Conservation (phyloP, 768 basidiomycete species). For the Boletus speciosus region DNA sequence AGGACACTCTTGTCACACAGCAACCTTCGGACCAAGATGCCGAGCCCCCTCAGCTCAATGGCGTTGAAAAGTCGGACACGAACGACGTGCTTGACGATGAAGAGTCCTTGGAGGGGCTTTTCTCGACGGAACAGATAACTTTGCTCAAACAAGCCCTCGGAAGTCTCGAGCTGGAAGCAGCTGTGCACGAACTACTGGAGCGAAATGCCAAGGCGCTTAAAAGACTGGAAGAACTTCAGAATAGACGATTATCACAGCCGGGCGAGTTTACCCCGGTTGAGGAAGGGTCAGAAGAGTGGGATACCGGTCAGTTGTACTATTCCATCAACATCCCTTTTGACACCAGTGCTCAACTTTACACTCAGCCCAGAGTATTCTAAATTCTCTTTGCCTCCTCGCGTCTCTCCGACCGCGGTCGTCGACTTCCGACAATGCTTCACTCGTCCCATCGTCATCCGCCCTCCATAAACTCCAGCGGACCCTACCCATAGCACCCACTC, state of each 20-base stretch:
- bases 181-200: conserved; percentile 65
- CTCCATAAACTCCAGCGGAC: conserved; percentile 73
- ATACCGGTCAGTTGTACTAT: conserved; percentile 55
- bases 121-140: conserved; percentile 53
- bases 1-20: conserved; percentile 9
- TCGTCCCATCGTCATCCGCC: conserved; percentile 60
- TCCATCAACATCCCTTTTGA: conserved; percentile 1
- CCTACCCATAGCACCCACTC: conserved; percentile 53
- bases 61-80: conserved; percentile 6
- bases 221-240: conserved; percentile 65
- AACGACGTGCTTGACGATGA: conserved; percentile 32
- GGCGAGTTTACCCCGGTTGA: conserved; percentile 48
- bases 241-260: conserved; percentile 46
- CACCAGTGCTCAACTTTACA: conserved; percentile 11
- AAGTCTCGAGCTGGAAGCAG: conserved; percentile 62
- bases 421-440: conserved; percentile 38
- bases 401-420: conserved; percentile 67
- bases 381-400: conserved; percentile 63
- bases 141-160: conserved; percentile 59
- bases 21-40: neutral
- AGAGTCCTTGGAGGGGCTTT: conserved; percentile 47
- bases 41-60: conserved; percentile 10
- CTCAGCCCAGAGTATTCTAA: conserved; percentile 67
- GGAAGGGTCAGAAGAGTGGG: conserved; percentile 79
- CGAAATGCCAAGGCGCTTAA: conserved; percentile 61